phyloP scores from a whole-genome alignment of 106 monocot species.

The Allium sativum region DNA sequence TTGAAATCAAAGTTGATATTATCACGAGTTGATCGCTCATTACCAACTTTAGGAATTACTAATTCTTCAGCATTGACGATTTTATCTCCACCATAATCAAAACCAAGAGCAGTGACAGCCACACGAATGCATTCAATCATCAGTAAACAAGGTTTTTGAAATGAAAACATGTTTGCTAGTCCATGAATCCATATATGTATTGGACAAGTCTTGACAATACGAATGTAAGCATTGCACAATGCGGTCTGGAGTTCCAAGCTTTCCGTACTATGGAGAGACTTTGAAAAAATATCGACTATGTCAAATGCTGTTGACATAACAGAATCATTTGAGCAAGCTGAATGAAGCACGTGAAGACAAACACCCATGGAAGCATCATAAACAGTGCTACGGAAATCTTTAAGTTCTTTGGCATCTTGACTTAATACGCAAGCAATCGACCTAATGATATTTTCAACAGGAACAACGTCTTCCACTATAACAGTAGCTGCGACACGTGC shows the following conservation, averaged over 20 bases:
- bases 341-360: slow-evolving; percentile 76
- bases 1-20: slow-evolving; percentile 19
- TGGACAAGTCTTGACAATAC: slow-evolving; percentile 64
- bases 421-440: slow-evolving; percentile 60
- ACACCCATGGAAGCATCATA: slow-evolving; percentile 77
- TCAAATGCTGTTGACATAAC: slow-evolving; percentile 70
- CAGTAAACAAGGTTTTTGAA: slow-evolving; percentile 45
- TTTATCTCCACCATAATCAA: slow-evolving; percentile 17
- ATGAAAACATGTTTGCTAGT: slow-evolving; percentile 39
- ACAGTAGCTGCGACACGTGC: slow-evolving; percentile 51
- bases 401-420: slow-evolving; percentile 24
- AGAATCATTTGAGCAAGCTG: slow-evolving; percentile 51
- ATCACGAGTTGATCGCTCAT: slow-evolving; percentile 40
- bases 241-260: slow-evolving; percentile 84
- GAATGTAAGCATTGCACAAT: slow-evolving; percentile 72
- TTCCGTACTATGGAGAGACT: slow-evolving; percentile 42
- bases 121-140: slow-evolving; percentile 65
- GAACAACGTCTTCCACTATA: slow-evolving; percentile 45
- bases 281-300: slow-evolving; percentile 50
- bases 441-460: slow-evolving; percentile 51
- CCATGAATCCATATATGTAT: slow-evolving; percentile 66
- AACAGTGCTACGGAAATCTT: slow-evolving; percentile 43
- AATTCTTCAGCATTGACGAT: slow-evolving; percentile 14
- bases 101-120: slow-evolving; percentile 37
- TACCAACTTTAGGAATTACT: slow-evolving; percentile 29